Conservation (phyloP, 2,329 filamentous ascomycete genomes). For the Chrysoporthe austroafricana region DNA sequence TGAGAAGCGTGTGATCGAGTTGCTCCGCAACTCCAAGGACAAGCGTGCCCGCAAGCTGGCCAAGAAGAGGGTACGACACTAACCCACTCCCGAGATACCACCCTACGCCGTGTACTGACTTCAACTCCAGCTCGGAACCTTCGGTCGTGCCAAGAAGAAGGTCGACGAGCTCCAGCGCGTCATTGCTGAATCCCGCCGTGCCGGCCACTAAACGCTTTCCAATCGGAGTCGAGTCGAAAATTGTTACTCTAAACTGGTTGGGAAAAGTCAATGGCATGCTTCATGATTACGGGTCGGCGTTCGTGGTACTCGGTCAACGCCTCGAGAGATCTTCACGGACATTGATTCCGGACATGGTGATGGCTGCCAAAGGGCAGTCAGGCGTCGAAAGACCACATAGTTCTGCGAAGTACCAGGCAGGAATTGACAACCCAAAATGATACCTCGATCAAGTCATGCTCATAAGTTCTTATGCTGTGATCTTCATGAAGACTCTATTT, state of each 20-base stretch:
- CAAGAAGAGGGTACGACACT: conserved; percentile 82
- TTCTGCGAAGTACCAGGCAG: not conserved
- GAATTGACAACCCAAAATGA: not conserved
- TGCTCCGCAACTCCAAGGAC: conserved; percentile 98
- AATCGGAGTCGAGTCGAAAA: conserved; percentile 12
- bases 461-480: not conserved
- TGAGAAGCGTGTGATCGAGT: conserved; percentile 98
- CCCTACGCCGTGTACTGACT: too few species aligned
- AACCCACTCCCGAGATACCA: conserved; percentile 41
- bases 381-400: conserved; percentile 3
- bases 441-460: not conserved
- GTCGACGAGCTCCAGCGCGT: conserved; percentile 98
- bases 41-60: conserved; percentile 99
- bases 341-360: not conserved
- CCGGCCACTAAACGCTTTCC: conserved; percentile 56
- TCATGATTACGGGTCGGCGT: conserved; percentile 20
- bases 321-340: not conserved
- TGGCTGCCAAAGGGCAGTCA: conserved; percentile 1
- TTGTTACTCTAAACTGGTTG: conserved; percentile 14
- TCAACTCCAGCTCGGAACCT: conserved; percentile 81
- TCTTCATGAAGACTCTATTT: not conserved
- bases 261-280: conserved; percentile 18
- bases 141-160: conserved; percentile 98
- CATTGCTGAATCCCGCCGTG: conserved; percentile 89
- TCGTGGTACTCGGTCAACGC: conserved; percentile 7